These are phyloP conservation scores for Seiridium cupressi DNA, from an alignment of 2,329 filamentous ascomycete species.

Conservation along the genomic window DNA sequence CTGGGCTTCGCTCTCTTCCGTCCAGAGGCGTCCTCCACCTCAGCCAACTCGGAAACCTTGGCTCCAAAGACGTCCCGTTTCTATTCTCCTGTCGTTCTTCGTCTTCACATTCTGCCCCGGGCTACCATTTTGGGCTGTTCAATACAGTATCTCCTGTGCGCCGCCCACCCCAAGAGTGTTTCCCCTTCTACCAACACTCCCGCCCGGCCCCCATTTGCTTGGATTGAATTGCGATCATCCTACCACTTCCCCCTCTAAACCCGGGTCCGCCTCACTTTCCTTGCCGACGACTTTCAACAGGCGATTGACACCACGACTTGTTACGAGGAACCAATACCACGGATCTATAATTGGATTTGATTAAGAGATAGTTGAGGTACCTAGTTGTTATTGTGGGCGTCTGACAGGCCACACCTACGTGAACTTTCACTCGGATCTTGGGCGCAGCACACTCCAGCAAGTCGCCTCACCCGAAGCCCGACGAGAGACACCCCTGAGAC, in stretches of 20 bases:
- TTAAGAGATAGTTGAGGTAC: too few species aligned
- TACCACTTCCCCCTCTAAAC: background rate
- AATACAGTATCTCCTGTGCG: background rate
- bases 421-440: too few species aligned
- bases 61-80: background rate
- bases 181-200: background rate
- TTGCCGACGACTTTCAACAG: background rate
- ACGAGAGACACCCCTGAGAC: too few species aligned
- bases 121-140: background rate
- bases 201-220: background rate
- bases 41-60: background rate
- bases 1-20: slow-evolving; percentile 1
- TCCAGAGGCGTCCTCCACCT: slow-evolving; percentile 1
- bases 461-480: background rate
- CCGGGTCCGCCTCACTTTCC: background rate
- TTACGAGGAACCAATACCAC: background rate
- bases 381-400: too few species aligned
- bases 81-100: background rate
- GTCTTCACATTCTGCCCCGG: background rate
- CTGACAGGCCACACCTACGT: too few species aligned
- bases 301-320: background rate
- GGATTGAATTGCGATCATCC: background rate
- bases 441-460: background rate
- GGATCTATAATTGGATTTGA: background rate
- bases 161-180: background rate